These are phyloP conservation scores for Sideroxylon spinosum DNA, from an alignment of 179 eudicot species.

Conservation along the genomic window DNA sequence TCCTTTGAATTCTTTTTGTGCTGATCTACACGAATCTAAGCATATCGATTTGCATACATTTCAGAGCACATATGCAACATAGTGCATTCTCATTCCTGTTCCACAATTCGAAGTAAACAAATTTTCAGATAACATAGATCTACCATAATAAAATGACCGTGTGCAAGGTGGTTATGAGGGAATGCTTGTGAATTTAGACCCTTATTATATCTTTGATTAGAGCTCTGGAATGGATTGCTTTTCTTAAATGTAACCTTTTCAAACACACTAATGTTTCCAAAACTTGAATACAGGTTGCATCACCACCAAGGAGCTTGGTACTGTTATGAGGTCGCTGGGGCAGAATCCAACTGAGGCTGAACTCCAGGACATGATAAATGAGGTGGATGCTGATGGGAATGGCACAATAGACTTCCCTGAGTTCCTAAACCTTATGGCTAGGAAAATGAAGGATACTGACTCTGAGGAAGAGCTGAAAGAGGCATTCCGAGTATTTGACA, in stretches of 20 bases:
- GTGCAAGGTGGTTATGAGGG: too few species aligned
- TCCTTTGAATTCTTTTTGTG: too few species aligned
- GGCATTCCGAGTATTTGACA: conserved; percentile 7
- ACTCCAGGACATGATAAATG: conserved; percentile 16
- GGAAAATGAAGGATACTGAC: conserved; percentile 15
- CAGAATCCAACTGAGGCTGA: conserved; percentile 18
- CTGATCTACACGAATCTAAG: too few species aligned
- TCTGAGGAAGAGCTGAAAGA: conserved; percentile 13
- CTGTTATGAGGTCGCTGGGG: conserved; percentile 20
- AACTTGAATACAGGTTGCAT: conserved; percentile 15
- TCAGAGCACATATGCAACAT: too few species aligned
- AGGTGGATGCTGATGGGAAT: conserved; percentile 15
- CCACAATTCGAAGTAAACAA: too few species aligned
- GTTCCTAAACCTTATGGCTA: conserved; percentile 10
- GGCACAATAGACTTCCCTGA: conserved; percentile 12
- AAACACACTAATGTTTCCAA: not conserved
- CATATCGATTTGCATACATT: too few species aligned
- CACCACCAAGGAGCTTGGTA: conserved; percentile 20
- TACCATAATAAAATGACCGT: too few species aligned
- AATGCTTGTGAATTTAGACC: too few species aligned
- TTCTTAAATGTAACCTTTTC: not conserved
- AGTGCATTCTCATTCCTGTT: too few species aligned
- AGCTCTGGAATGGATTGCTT: not conserved
- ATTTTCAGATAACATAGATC: too few species aligned
- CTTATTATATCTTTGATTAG: not conserved